A percentile compares a stretch with the other conserved stretches of the same genome.
These are phyloP conservation scores for Fusarium sp. DNA, from an alignment of 2,329 filamentous ascomycete species.

Conservation along the genomic window DNA sequence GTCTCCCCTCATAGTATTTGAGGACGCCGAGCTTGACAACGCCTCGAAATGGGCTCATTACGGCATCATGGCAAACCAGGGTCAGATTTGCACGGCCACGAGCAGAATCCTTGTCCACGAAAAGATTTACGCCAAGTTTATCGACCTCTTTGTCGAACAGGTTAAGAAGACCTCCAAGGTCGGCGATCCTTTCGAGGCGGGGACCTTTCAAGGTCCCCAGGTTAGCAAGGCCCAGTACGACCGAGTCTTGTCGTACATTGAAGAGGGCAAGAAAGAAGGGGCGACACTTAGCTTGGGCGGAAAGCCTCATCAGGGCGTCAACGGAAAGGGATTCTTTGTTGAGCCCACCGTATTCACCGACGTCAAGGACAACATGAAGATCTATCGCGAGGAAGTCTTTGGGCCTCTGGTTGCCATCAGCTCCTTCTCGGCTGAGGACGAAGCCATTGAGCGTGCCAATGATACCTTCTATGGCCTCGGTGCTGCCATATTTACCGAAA, in stretches of 20 bases:
- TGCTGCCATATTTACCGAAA: background rate
- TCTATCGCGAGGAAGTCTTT: constrained; percentile 59
- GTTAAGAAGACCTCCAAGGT: background rate
- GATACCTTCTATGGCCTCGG: background rate
- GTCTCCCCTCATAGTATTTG: constrained; percentile 63
- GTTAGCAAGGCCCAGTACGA: constrained; percentile 77
- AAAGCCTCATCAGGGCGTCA: background rate
- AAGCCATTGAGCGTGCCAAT: constrained; percentile 25
- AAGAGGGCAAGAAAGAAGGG: constrained; percentile 74
- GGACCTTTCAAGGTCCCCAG: constrained; percentile 79
- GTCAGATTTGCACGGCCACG: constrained; percentile 73
- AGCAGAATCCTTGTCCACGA: constrained; percentile 74
- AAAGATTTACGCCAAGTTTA: background rate
- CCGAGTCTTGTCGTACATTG: constrained; percentile 75
- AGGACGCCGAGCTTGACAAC: constrained; percentile 73
- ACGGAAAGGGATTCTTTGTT: constrained; percentile 51
- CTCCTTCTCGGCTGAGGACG: constrained; percentile 54
- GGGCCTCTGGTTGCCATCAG: constrained; percentile 55
- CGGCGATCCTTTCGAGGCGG: constrained; percentile 70
- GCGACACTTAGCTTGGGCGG: constrained; percentile 14
- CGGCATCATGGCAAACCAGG: constrained; percentile 68
- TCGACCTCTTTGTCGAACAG: background rate
- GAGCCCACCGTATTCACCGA: constrained; percentile 57
- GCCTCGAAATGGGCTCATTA: constrained; percentile 68
- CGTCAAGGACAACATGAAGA: constrained; percentile 53